These are phyloP conservation scores for Daldinia concentrica DNA, from an alignment of 495 filamentous ascomycete species.

Conservation along the genomic window DNA sequence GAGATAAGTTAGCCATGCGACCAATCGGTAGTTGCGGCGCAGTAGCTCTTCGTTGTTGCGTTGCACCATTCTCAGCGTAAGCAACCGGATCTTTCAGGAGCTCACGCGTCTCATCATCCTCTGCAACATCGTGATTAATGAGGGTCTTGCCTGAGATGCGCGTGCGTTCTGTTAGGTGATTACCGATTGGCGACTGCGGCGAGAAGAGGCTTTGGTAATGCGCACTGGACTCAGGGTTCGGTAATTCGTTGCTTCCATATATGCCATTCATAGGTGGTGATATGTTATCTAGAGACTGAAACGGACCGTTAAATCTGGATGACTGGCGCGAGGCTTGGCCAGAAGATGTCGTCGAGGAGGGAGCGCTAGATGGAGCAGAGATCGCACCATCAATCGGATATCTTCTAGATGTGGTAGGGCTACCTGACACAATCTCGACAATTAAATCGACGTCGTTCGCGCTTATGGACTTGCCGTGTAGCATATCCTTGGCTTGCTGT, in stretches of 20 bases:
- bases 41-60: constrained; percentile 71
- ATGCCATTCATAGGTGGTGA: constrained; percentile 68
- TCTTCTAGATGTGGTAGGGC: constrained; percentile 51
- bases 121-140: constrained; percentile 81
- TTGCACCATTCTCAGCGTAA: constrained; percentile 80
- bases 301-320: constrained; percentile 80
- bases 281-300: constrained; percentile 77
- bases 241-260: constrained; percentile 66
- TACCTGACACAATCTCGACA: constrained; percentile 73
- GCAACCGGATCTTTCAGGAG: constrained; percentile 84
- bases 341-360: constrained; percentile 64
- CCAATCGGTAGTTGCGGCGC: constrained; percentile 77
- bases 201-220: constrained; percentile 81
- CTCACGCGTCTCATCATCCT: constrained; percentile 85
- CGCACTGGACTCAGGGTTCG: constrained; percentile 66
- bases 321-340: constrained; percentile 71
- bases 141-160: constrained; percentile 82
- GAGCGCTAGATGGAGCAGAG: constrained; percentile 52
- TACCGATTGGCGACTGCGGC: constrained; percentile 83
- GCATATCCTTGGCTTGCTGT: constrained; percentile 75
- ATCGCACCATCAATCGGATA: constrained; percentile 51
- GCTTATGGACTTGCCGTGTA: constrained; percentile 82
- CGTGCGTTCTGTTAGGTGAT: constrained; percentile 72
- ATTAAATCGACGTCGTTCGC: constrained; percentile 79
- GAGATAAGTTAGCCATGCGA: constrained; percentile 74